A percentile compares a stretch with the other conserved stretches of the same genome.
phyloP scores from a whole-genome alignment of 768 basidiomycete genomes.

The Boletus fagicola region DNA sequence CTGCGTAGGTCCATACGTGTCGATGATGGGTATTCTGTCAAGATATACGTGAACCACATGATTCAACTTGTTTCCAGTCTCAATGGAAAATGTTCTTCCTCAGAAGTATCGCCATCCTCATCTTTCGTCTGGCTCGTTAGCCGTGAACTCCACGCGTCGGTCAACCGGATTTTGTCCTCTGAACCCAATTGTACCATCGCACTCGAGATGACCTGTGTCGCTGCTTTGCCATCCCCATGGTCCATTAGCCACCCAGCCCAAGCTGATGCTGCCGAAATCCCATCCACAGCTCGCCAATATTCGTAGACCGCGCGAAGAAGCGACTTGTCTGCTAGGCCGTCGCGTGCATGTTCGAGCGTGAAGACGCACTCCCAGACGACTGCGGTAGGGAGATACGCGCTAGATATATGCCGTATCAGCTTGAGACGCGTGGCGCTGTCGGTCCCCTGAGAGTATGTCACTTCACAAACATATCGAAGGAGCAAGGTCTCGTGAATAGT shows the following conservation, averaged over 20 bases:
- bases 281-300: slow-evolving; percentile 42
- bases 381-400: slow-evolving; percentile 42
- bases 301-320: slow-evolving; percentile 36
- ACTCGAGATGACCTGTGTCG: slow-evolving; percentile 36
- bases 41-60: not conserved
- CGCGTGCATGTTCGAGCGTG: slow-evolving; percentile 24
- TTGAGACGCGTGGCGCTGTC: slow-evolving; percentile 21
- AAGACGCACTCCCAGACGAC: slow-evolving; percentile 47
- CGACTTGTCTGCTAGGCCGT: slow-evolving; percentile 16
- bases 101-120: slow-evolving; percentile 9
- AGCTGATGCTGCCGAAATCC: slow-evolving; percentile 37
- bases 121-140: slow-evolving; percentile 13
- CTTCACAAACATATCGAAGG: slow-evolving; percentile 41
- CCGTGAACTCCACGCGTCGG: slow-evolving; percentile 35
- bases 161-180: slow-evolving; percentile 34
- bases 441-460: slow-evolving; percentile 24
- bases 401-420: slow-evolving; percentile 41
- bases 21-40: not conserved
- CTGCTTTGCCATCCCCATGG: slow-evolving; percentile 41
- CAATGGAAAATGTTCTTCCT: slow-evolving; percentile 17
- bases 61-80: slow-evolving; percentile 12
- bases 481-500: slow-evolving; percentile 48
- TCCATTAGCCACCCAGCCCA: slow-evolving; percentile 50
- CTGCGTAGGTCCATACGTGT: not conserved
- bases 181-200: slow-evolving; percentile 29